Evolutionary conservation across 129 eudicot species (phyloP).

Genomic region (Heracleum sosnowskyi): DNA sequence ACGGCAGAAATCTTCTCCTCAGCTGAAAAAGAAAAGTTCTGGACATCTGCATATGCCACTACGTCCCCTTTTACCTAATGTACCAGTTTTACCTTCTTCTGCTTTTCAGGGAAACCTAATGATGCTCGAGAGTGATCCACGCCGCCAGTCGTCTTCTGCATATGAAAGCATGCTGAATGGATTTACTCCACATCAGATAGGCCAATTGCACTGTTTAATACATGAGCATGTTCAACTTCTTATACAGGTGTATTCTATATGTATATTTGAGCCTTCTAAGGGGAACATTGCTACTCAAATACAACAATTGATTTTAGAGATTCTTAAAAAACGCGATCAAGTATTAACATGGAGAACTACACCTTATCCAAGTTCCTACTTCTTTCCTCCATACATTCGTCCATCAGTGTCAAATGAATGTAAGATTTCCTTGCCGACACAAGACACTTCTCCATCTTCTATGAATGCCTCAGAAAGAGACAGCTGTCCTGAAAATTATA

Average conservation of each 20-base stretch:
- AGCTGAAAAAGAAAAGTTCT: conserved; percentile 29
- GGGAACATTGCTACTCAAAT: conserved; percentile 50
- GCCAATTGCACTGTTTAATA: conserved; percentile 76
- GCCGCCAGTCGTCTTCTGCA: conserved; percentile 18
- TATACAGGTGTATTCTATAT: conserved; percentile 71
- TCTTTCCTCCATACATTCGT: conserved; percentile 40
- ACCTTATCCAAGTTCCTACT: conserved; percentile 61
- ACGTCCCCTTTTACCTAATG: conserved; percentile 66
- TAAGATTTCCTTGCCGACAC: conserved; percentile 14
- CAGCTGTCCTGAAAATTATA: conserved; percentile 6
- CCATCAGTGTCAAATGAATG: conserved; percentile 36
- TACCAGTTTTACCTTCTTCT: conserved; percentile 32
- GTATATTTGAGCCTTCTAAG: conserved; percentile 62
- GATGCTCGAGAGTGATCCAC: conserved; percentile 21
- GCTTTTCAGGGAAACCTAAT: conserved; percentile 17
- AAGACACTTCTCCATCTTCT: conserved; percentile 14
- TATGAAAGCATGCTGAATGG: conserved; percentile 27
- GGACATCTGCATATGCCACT: conserved; percentile 47
- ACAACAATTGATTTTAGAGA: conserved; percentile 49
- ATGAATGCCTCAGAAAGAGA: conserved; percentile 15
- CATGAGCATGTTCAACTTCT: conserved; percentile 93
- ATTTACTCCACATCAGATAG: conserved; percentile 80
- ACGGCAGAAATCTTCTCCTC: conserved; percentile 34
- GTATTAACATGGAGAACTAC: conserved; percentile 38
- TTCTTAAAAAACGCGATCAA: conserved; percentile 60